Percentiles rank a stretch among this genome's conserved stretches.
Conservation (phyloP, 345 rosid genomes). For the Linum trigynum region DNA sequence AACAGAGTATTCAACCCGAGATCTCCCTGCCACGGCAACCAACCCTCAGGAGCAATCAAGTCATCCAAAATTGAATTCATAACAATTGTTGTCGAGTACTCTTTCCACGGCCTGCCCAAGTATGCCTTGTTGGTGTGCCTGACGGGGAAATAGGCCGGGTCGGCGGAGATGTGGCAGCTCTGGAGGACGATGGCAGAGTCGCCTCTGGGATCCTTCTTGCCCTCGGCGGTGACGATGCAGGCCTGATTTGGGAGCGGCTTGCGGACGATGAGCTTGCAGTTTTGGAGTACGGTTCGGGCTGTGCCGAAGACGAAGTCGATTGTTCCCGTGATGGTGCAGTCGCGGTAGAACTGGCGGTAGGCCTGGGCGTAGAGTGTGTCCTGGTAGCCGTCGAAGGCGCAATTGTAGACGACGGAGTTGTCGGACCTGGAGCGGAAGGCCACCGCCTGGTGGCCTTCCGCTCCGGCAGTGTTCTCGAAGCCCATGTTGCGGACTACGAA, state of each 20-base stretch:
- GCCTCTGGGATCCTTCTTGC: conserved; percentile 32
- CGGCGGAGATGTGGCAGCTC: conserved; percentile 47
- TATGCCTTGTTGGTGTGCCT: conserved; percentile 36
- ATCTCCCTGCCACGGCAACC: conserved; percentile 41
- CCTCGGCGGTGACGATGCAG: conserved; percentile 62
- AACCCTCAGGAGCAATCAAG: conserved; percentile 55
- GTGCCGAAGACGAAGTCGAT: conserved; percentile 54
- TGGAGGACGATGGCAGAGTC: conserved; percentile 51
- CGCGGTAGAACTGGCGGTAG: conserved; percentile 25
- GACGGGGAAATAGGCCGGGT: conserved; percentile 26
- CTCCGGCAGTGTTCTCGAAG: conserved; percentile 23
- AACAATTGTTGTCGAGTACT: conserved; percentile 45
- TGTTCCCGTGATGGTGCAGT: conserved; percentile 19
- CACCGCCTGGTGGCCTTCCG: conserved; percentile 17
- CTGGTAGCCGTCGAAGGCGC: conserved; percentile 19
- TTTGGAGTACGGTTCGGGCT: conserved; percentile 45
- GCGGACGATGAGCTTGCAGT: conserved; percentile 46
- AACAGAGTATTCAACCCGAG: conserved; percentile 43
- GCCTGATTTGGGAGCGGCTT: conserved; percentile 38
- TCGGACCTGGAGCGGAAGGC: conserved; percentile 14
- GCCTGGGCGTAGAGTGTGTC: conserved; percentile 22
- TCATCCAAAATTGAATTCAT: conserved; percentile 46
- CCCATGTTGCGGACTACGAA: conserved; percentile 24
- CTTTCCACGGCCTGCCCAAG: conserved; percentile 72
- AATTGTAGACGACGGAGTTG: conserved; percentile 16